phyloP scores from a whole-genome alignment of 2,329 filamentous ascomycete genomes.

The Aquanectria penicillioides region DNA sequence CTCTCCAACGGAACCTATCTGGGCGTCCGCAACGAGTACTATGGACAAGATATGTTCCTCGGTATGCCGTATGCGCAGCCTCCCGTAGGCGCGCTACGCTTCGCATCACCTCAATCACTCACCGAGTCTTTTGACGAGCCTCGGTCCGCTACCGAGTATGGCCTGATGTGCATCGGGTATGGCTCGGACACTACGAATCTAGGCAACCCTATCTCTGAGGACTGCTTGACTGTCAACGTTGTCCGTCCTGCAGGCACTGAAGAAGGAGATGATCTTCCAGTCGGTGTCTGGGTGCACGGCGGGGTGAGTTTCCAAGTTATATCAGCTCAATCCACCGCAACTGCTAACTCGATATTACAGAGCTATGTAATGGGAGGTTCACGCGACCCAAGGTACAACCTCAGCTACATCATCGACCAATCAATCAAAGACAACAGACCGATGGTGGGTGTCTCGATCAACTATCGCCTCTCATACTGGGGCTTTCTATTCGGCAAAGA shows the following conservation, averaged over 20 bases:
- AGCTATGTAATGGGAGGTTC: constrained; percentile 39
- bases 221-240: constrained; percentile 40
- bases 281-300: constrained; percentile 69
- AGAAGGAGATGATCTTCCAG: constrained; percentile 58
- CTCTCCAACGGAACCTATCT: constrained; percentile 57
- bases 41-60: constrained; percentile 60
- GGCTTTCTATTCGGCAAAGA: constrained; percentile 61
- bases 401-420: constrained; percentile 66
- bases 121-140: constrained; percentile 54
- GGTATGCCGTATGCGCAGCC: constrained; percentile 66
- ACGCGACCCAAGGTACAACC: constrained; percentile 62
- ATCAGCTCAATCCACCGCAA: background rate
- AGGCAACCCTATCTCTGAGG: constrained; percentile 35
- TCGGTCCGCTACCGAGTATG: constrained; percentile 57
- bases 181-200: constrained; percentile 47
- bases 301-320: constrained; percentile 34
- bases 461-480: constrained; percentile 61
- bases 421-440: constrained; percentile 57
- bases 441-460: constrained; percentile 60
- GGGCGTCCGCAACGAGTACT: constrained; percentile 48
- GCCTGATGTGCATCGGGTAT: constrained; percentile 61
- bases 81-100: constrained; percentile 62
- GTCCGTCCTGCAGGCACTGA: constrained; percentile 39
- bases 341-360: constrained; percentile 26
- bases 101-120: constrained; percentile 60